These are phyloP conservation scores for Leptomonas pyrrhocoris DNA, from an alignment of 208 protist species.

Conservation along the genomic window DNA sequence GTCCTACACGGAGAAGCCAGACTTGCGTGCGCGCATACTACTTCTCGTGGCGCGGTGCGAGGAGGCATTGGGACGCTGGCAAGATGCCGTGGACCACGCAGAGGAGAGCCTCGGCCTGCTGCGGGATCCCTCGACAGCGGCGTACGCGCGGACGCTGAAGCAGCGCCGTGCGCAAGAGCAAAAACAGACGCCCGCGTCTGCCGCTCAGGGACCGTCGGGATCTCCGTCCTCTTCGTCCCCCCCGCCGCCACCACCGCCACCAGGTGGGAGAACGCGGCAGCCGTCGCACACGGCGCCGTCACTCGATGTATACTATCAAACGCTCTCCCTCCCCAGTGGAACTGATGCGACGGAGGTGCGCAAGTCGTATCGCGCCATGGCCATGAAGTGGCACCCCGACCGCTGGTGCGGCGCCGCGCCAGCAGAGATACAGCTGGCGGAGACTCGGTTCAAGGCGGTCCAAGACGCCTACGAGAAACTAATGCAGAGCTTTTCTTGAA, in stretches of 20 bases:
- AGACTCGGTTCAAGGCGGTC: slow-evolving; percentile 67
- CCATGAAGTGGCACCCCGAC: slow-evolving; percentile 82
- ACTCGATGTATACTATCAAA: slow-evolving; percentile 24
- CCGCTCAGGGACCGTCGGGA: too few species aligned
- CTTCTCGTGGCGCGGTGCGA: slow-evolving; percentile 53
- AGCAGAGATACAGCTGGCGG: slow-evolving; percentile 41
- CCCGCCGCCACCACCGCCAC: too few species aligned
- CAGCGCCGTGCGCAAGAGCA: slow-evolving; percentile 25
- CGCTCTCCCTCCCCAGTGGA: slow-evolving; percentile 11
- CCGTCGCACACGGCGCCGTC: neutral
- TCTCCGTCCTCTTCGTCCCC: neutral
- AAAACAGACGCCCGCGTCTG: slow-evolving; percentile 1
- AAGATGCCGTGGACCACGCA: slow-evolving; percentile 52
- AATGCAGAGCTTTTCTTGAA: slow-evolving; percentile 32
- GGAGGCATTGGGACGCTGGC: slow-evolving; percentile 57
- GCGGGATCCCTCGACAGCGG: slow-evolving; percentile 11
- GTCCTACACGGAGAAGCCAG: slow-evolving; percentile 25
- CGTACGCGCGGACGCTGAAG: slow-evolving; percentile 24
- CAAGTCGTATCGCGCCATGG: slow-evolving; percentile 57
- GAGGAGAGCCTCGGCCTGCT: slow-evolving; percentile 40
- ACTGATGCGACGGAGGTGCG: slow-evolving; percentile 20
- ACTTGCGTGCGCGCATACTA: slow-evolving; percentile 37
- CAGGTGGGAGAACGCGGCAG: slow-evolving; percentile 5
- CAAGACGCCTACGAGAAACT: slow-evolving; percentile 73
- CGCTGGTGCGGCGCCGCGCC: slow-evolving; percentile 54